Base-by-base conservation (phyloP, 2,329 filamentous ascomycete species). In the Trichophyton equinum region DNA sequence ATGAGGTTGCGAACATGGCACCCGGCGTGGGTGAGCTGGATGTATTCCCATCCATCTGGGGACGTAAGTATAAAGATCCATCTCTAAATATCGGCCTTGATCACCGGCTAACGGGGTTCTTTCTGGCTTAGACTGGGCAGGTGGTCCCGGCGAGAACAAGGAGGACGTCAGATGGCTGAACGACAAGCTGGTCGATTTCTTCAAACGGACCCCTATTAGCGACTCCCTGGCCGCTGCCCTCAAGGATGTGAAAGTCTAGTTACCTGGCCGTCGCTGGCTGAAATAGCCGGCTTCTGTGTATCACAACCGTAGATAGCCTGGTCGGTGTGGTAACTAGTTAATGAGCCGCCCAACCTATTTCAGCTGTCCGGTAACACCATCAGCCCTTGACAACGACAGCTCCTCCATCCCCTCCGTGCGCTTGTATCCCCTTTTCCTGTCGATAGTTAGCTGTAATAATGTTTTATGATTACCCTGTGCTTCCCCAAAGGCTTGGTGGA, bases 91-190 rank as follows among this genome's bases (percentile, higher is more conserved):
- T 38, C 3, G 11, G 25, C 7, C 20, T 13, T 22, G 20, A n/a
- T n/a, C 25, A 40, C 9, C 9, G 0, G 44, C 60, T 63, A 49
- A 64, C 30, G 7, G 13, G 42, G 15, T 44, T 36, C n/a, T 3
- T 22, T 30, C 27, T 30, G 33, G 11, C 8, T n/a, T 58, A 75
- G 73, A 81, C 65, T 82, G 82, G 82, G 83, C 83, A 15, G 84
- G 83, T 11, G 87, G 87, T 1, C 87, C 87, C 3, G 87, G 87
- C 0, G 79, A 85, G n/a, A 87, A 81, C 65, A 81, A 80, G 62
- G 83, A 86, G 36, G 88, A 91, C 70, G 80, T 86, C 1, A 81
- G 82, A 67, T 91, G 87, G 86, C 75, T 91, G 47, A 85, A 91
- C 68, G 76, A 82, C 30, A 81, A 81, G 64, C 69, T 89, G 61